Conservation (phyloP, 2,329 filamentous ascomycete genomes). For the Xylaria multiplex region DNA sequence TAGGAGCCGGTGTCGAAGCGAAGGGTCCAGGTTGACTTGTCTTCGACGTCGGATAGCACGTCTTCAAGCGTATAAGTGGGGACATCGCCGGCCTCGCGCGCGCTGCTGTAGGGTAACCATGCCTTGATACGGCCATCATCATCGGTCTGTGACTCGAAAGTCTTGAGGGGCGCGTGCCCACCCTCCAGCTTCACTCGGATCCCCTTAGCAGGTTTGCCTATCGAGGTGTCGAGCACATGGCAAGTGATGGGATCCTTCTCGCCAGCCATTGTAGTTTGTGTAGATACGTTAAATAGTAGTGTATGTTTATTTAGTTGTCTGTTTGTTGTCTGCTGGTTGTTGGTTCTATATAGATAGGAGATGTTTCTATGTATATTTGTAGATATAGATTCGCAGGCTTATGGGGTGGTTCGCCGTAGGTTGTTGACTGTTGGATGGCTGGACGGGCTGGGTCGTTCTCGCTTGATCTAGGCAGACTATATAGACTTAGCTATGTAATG, state of each 20-base stretch:
- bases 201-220: constrained; percentile 72
- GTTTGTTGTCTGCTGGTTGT: too few species aligned
- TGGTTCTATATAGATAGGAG: too few species aligned
- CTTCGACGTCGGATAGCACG: constrained; percentile 58
- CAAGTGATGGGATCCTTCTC: constrained; percentile 79
- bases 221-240: constrained; percentile 85
- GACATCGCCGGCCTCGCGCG: constrained; percentile 63
- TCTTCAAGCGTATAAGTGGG: constrained; percentile 68
- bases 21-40: constrained; percentile 71
- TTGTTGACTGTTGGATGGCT: neutral
- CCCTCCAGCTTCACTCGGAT: constrained; percentile 73
- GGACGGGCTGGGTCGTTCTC: neutral
- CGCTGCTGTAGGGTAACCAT: constrained; percentile 71
- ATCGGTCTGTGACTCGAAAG: constrained; percentile 76
- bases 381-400: too few species aligned
- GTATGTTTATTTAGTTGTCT: too few species aligned
- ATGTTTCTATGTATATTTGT: too few species aligned
- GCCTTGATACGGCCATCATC: constrained; percentile 76
- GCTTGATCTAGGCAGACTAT: neutral
- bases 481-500: too few species aligned
- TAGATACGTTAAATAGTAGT: neutral
- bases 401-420: neutral
- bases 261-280: constrained; percentile 43
- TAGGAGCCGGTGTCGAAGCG: constrained; percentile 78
- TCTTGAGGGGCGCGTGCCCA: constrained; percentile 53